Evolutionary conservation across 1,139 yeast species (phyloP), one percentile per base, ranked within the genome.

Genomic region (Saccharomyces hybrid): DNA sequence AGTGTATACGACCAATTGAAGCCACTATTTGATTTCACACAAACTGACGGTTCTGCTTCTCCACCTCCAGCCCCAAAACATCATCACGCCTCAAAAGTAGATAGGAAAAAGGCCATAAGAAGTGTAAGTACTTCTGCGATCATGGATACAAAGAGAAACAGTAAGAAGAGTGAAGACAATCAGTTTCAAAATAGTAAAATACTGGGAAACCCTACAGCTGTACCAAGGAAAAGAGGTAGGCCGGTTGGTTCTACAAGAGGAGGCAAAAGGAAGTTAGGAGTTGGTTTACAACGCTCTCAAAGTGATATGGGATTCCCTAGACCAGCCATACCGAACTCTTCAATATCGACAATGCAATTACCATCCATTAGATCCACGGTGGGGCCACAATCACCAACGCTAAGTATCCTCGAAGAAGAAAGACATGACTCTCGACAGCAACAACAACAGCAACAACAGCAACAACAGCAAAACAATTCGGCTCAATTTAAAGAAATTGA

Each of bases 1-100:
- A 84, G 80, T 1, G 97, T 91, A 0, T 78, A 77, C 57, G 86
- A 81, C 2, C 76, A 79, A 27, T 73, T 93, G 54, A 73, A 74
- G 52, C 89, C 95, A 0, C 75, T 93, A 13, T 86, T 93, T 62
- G 86, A 83, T 50, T 83, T 81, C 61, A 70, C 72, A 48, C 79
- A 80, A 52, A 68, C 77, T n/a, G 84, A 81, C 57, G 88, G 90
- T 6, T 74, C 81, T 0, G 77, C 75, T 31, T 79, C 88, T 2
- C 93, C 93, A 0, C 93, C 93, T 4, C 89, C 88, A 5, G 93
- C 93, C 4, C 93, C 93, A 42, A 86, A 86, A 64, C 95, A 86
- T 68, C 88, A 81, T 62, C 91, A 86, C 70, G 89, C 91, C 0
- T 63, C 71, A 2, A 71, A 69, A 57, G 58, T 64, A 34, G 70